Evolutionary conservation across 305 asterid genomes (phyloP).

Genomic region (Solanum hybrid): DNA sequence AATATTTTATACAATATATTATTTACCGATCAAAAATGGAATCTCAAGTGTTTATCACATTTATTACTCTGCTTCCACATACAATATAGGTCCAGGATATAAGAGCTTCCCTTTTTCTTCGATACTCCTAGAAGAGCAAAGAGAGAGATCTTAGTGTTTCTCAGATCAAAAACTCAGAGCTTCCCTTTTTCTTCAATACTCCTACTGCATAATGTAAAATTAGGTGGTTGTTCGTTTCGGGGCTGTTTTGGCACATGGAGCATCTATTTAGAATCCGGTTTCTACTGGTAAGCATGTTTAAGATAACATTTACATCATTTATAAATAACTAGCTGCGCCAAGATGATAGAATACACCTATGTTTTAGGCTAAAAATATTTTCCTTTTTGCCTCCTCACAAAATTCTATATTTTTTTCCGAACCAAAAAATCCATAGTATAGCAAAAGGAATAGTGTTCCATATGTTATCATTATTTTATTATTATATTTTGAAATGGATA

Average conservation of each 20-base stretch:
- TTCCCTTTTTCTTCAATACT: background rate
- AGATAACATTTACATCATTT: background rate
- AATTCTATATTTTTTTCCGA: background rate
- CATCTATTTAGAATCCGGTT: background rate
- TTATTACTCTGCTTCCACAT: background rate
- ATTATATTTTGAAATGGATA: background rate
- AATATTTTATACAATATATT: background rate
- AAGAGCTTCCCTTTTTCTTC: background rate
- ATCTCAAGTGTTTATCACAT: slow-evolving; percentile 7
- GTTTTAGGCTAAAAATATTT: background rate
- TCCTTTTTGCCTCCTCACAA: background rate
- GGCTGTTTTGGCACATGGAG: background rate
- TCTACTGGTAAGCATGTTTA: background rate
- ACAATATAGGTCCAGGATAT: background rate
- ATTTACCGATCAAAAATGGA: slow-evolving; percentile 31
- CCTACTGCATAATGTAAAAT: background rate
- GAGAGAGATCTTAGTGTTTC: background rate
- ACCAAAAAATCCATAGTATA: background rate
- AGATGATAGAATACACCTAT: background rate
- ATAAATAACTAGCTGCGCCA: background rate
- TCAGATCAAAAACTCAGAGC: background rate
- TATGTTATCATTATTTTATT: background rate
- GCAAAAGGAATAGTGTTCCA: background rate
- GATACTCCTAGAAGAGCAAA: background rate
- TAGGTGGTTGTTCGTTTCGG: background rate